Evolutionary conservation across 1,139 yeast genomes (phyloP).

Genomic region (Arxiozyma slooffiae): DNA sequence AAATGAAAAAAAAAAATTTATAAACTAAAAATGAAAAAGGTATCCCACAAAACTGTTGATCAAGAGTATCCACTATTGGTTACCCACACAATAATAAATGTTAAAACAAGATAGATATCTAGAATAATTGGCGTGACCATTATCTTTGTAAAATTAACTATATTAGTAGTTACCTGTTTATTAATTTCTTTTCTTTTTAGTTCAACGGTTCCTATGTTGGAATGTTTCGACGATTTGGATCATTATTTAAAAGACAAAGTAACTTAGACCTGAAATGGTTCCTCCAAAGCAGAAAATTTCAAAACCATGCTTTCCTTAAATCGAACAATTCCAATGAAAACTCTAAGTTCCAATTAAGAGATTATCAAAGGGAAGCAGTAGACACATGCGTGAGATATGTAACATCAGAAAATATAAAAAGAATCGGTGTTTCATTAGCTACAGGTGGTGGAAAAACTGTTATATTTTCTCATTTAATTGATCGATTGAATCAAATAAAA

Average conservation of each 20-base stretch:
- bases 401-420: constrained; percentile 33
- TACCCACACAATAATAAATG: no score
- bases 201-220: background rate
- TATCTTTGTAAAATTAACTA: no score
- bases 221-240: background rate
- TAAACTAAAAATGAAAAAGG: background rate
- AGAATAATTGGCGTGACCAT: no score
- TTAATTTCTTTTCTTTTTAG: no score
- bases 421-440: constrained; percentile 79
- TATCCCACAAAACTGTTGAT: no score
- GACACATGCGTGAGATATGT: constrained; percentile 45
- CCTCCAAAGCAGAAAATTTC: background rate
- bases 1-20: no score
- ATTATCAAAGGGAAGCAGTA: constrained; percentile 69
- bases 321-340: background rate
- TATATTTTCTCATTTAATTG: constrained; percentile 60
- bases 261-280: background rate
- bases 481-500: constrained; percentile 23
- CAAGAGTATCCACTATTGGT: no score
- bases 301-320: background rate
- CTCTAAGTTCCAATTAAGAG: constrained; percentile 32
- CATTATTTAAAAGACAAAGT: background rate
- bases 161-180: no score
- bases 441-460: constrained; percentile 96
- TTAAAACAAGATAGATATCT: no score